Percentiles rank a stretch among this genome's conserved stretches.
Conservation (phyloP, 225 moss, liverwort and hornwort genomes). For the Antitrichia curtipendula region DNA sequence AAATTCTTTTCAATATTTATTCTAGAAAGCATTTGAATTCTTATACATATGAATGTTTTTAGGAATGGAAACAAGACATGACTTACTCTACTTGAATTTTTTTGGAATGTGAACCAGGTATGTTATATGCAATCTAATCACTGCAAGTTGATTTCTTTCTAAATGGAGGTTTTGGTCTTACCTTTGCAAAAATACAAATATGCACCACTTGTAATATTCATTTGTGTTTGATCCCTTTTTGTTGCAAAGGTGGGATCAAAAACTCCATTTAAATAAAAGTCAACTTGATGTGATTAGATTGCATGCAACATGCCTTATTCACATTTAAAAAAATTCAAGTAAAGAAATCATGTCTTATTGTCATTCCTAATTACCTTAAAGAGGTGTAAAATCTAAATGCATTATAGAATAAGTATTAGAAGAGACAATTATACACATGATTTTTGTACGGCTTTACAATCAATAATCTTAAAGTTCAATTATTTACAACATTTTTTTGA, state of each 20-base stretch:
- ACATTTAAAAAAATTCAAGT: neutral
- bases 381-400: neutral
- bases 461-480: neutral
- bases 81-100: neutral
- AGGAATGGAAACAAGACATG: neutral
- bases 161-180: neutral
- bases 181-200: neutral
- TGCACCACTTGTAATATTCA: neutral
- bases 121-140: neutral
- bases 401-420: neutral
- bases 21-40: neutral
- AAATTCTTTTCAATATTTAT: neutral
- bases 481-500: neutral
- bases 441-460: neutral
- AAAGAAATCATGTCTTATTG: neutral
- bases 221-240: neutral
- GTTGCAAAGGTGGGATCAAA: neutral
- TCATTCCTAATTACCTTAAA: neutral
- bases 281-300: neutral
- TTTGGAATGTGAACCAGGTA: neutral
- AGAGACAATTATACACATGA: accelerated
- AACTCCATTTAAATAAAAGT: neutral
- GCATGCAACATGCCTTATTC: neutral
- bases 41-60: neutral
- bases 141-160: neutral